Conservation (phyloP, 306 rosid species). For the Dicorynia guianensis region DNA sequence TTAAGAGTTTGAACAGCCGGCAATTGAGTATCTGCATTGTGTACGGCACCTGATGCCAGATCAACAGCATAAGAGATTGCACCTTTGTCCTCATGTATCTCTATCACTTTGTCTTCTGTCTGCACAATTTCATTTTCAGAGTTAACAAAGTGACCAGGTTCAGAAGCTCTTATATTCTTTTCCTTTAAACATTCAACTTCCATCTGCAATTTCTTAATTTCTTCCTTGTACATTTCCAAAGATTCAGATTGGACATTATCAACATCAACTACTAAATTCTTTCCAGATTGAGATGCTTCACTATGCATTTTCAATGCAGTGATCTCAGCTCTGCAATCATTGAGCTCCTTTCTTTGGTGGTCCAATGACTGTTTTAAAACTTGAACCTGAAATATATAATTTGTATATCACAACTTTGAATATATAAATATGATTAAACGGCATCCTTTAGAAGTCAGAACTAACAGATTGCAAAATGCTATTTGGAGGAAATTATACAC, state of each 20-base stretch:
- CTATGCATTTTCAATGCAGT: constrained; percentile 85
- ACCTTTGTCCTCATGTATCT: constrained; percentile 79
- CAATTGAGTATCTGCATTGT: constrained; percentile 51
- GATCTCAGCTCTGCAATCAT: constrained; percentile 87
- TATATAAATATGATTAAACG: constrained; percentile 28
- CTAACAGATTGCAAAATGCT: constrained; percentile 78
- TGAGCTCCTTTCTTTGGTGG: constrained; percentile 77
- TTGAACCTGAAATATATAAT: constrained; percentile 67
- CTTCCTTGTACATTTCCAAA: constrained; percentile 77
- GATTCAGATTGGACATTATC: constrained; percentile 58
- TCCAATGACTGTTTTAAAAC: constrained; percentile 80
- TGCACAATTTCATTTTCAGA: constrained; percentile 51
- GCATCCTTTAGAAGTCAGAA: constrained; percentile 44
- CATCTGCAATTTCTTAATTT: constrained; percentile 72
- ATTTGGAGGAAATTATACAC: too few species aligned
- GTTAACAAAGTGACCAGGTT: constrained; percentile 46
- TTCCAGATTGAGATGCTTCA: constrained; percentile 69
- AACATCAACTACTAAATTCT: constrained; percentile 51
- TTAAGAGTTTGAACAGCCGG: constrained; percentile 45
- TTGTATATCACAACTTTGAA: constrained; percentile 33
- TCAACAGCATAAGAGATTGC: constrained; percentile 49
- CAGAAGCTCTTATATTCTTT: constrained; percentile 47
- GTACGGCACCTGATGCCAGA: constrained; percentile 46
- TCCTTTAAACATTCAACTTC: constrained; percentile 75
- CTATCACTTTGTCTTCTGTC: constrained; percentile 70